Evolutionary conservation across 345 rosid genomes (phyloP).

Genomic region (Aethionema arabicum): DNA sequence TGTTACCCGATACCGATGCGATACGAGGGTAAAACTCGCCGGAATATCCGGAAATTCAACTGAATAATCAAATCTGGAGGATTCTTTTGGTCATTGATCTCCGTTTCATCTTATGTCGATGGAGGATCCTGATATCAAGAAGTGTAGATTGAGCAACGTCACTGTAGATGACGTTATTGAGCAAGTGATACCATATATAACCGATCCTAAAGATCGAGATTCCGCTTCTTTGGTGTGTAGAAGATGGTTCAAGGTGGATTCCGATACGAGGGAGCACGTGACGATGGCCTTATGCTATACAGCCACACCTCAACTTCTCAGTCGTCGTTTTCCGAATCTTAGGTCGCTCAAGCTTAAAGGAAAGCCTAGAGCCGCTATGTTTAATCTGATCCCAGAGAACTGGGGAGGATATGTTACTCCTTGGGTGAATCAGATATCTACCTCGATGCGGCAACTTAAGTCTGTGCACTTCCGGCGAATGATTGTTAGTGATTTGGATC

Average conservation of each 20-base stretch:
- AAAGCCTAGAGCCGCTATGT: slow-evolving; percentile 94
- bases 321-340: slow-evolving; percentile 55
- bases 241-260: slow-evolving; percentile 73
- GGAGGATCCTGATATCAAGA: slow-evolving; percentile 46
- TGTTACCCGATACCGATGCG: too few species aligned
- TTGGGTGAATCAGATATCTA: slow-evolving; percentile 63
- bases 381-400: slow-evolving; percentile 83
- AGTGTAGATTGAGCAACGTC: slow-evolving; percentile 25
- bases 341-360: slow-evolving; percentile 89
- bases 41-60: background rate
- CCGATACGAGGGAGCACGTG: slow-evolving; percentile 73
- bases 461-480: slow-evolving; percentile 77
- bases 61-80: background rate
- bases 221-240: slow-evolving; percentile 76
- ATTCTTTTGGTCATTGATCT: background rate
- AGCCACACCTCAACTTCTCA: slow-evolving; percentile 62
- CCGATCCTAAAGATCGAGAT: slow-evolving; percentile 71
- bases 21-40: too few species aligned
- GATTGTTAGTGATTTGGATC: slow-evolving; percentile 83
- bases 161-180: slow-evolving; percentile 59
- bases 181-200: slow-evolving; percentile 65
- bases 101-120: slow-evolving; percentile 9
- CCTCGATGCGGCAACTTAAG: slow-evolving; percentile 52
- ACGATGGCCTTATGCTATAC: slow-evolving; percentile 85
- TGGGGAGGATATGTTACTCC: slow-evolving; percentile 91